Percentiles rank a stretch among this genome's conserved stretches.
Conservation (phyloP, 495 filamentous ascomycete genomes). For the Aspergillus coremiiformis region DNA sequence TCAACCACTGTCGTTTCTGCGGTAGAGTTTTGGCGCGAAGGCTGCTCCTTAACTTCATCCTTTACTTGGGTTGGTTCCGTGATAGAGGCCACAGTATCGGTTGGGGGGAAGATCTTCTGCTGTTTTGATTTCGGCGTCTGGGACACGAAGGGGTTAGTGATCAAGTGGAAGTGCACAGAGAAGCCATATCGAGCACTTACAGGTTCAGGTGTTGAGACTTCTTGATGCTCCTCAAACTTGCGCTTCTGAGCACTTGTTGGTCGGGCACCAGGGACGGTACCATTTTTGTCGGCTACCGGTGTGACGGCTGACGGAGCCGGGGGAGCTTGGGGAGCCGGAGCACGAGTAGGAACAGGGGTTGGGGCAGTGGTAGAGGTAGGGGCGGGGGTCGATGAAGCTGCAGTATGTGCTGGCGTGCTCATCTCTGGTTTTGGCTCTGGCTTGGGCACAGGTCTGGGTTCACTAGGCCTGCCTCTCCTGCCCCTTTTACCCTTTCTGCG, state of each 20-base stretch:
- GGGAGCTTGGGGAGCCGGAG: conserved; percentile 6
- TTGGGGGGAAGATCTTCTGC: conserved; percentile 27
- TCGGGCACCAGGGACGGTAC: conserved; percentile 20
- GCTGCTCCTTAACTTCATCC: conserved; percentile 22
- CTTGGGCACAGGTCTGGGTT: conserved; percentile 20
- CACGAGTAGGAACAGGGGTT: conserved; percentile 2
- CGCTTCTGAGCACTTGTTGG: conserved; percentile 36
- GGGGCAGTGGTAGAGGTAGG: conserved; percentile 8
- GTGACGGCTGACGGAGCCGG: conserved; percentile 19
- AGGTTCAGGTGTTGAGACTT: conserved; percentile 20
- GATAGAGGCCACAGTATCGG: conserved; percentile 11
- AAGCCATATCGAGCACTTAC: conserved; percentile 19
- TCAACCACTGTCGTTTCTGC: conserved; percentile 19
- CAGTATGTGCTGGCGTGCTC: conserved; percentile 26
- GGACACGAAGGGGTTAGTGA: not conserved
- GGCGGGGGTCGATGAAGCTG: conserved; percentile 25
- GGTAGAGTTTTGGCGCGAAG: conserved; percentile 21
- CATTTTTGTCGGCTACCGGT: conserved; percentile 29
- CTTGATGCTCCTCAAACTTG: conserved; percentile 36
- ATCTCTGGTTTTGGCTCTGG: conserved; percentile 31
- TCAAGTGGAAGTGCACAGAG: not conserved
- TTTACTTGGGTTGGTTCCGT: conserved; percentile 24
- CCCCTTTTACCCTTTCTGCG: conserved; percentile 44
- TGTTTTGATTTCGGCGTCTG: conserved; percentile 40
- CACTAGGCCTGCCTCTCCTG: conserved; percentile 34